Evolutionary conservation across 164 flowering plant species (phyloP).

Genomic region (Hamamelis virginiana): DNA sequence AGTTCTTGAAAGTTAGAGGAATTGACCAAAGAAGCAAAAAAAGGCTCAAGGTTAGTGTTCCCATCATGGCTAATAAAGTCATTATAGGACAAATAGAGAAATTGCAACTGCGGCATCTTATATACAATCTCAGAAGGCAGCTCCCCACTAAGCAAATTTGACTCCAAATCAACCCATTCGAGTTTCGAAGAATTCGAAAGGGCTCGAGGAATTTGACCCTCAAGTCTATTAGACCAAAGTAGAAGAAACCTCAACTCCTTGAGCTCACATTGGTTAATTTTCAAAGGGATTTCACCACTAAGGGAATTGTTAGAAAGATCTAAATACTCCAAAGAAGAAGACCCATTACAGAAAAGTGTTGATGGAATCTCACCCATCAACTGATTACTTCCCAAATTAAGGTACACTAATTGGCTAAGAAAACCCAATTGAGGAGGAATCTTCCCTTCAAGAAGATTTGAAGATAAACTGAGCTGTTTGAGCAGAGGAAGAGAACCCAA

Average conservation of each 20-base stretch:
- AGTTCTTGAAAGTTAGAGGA: constrained; percentile 70
- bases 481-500: constrained; percentile 49
- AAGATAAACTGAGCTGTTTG: constrained; percentile 57
- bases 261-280: constrained; percentile 42
- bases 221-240: constrained; percentile 76
- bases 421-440: constrained; percentile 59
- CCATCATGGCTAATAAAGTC: constrained; percentile 55
- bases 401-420: constrained; percentile 49
- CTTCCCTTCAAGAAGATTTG: constrained; percentile 57
- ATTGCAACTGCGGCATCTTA: constrained; percentile 58
- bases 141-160: constrained; percentile 63
- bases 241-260: constrained; percentile 55
- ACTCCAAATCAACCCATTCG: constrained; percentile 81
- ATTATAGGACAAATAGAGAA: constrained; percentile 73
- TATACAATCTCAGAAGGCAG: constrained; percentile 51
- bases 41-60: constrained; percentile 67
- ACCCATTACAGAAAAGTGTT: constrained; percentile 57
- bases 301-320: constrained; percentile 87
- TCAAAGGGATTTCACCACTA: constrained; percentile 57
- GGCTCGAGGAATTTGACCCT: constrained; percentile 58
- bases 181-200: constrained; percentile 73
- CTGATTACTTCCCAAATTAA: constrained; percentile 64
- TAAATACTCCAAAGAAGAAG: constrained; percentile 55
- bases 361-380: constrained; percentile 55
- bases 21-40: constrained; percentile 62